Conservation (phyloP, 305 asterid species). For the Stenogyne calaminthoides region DNA sequence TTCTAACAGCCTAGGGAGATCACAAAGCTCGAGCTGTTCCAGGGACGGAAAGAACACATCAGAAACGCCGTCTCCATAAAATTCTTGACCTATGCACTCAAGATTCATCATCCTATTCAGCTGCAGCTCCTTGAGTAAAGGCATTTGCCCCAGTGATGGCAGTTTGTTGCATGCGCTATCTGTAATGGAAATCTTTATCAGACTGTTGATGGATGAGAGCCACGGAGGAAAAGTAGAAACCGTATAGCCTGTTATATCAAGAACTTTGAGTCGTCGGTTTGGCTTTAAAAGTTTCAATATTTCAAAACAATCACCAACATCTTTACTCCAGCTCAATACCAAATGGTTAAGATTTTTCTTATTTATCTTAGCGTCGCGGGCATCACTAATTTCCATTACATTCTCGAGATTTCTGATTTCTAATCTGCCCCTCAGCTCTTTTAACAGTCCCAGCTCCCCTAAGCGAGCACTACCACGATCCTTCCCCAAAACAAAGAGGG, state of each 20-base stretch:
- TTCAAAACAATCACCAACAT: not conserved
- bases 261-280: slow-evolving; percentile 7
- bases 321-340: slow-evolving; percentile 18
- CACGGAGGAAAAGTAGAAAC: slow-evolving; percentile 5
- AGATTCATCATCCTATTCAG: slow-evolving; percentile 21
- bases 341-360: not conserved
- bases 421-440: slow-evolving; percentile 23
- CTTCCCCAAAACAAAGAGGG: slow-evolving; percentile 28
- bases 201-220: slow-evolving; percentile 5
- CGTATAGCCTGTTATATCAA: slow-evolving; percentile 15
- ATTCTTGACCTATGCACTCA: not conserved
- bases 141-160: slow-evolving; percentile 24
- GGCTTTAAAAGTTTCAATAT: slow-evolving; percentile 12
- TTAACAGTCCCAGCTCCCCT: not conserved
- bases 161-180: slow-evolving; percentile 16
- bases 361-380: not conserved
- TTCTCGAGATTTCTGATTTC: slow-evolving; percentile 30
- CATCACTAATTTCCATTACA: not conserved
- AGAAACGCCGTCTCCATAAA: not conserved
- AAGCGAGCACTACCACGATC: slow-evolving; percentile 2
- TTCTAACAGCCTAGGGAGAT: too few relatives aligned
- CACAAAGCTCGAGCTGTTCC: too few relatives aligned
- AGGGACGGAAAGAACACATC: too few relatives aligned
- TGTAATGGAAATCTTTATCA: slow-evolving; percentile 11
- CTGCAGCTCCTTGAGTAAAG: slow-evolving; percentile 19